Conservation (phyloP, 306 rosid genomes). For the Dalbergia cochinchinensis region DNA sequence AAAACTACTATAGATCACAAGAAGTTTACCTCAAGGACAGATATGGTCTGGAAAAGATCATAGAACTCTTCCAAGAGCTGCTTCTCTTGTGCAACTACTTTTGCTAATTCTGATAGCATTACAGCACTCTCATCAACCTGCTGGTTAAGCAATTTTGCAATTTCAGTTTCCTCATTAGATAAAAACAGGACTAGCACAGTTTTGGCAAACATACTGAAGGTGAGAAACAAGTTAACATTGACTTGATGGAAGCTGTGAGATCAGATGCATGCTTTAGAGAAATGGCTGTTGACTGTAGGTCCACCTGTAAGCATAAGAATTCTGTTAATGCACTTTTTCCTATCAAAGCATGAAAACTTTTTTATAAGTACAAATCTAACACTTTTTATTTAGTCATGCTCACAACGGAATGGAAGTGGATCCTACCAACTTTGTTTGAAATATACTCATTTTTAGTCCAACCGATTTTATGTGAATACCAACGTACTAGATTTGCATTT, state of each 20-base stretch:
- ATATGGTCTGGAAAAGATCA: conserved; percentile 58
- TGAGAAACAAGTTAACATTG: conserved; percentile 51
- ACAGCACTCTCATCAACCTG: conserved; percentile 63
- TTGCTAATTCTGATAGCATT: conserved; percentile 68
- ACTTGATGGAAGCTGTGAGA: conserved; percentile 59
- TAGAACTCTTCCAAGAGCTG: conserved; percentile 68
- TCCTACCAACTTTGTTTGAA: background rate
- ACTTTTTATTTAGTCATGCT: background rate
- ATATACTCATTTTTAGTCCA: background rate
- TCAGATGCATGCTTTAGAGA: conserved; percentile 60
- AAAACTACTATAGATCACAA: background rate
- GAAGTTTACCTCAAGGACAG: conserved; percentile 61
- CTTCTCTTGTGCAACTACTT: conserved; percentile 70
- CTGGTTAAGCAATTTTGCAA: conserved; percentile 26
- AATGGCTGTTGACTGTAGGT: conserved; percentile 49
- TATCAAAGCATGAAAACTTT: background rate
- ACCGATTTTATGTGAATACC: no score
- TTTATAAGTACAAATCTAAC: background rate
- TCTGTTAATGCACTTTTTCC: background rate
- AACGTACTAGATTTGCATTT: background rate
- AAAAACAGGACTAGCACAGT: background rate
- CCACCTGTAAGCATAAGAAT: conserved; percentile 50
- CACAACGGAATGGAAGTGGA: background rate
- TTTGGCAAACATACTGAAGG: conserved; percentile 51
- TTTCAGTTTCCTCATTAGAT: conserved; percentile 19